phyloP scores from a whole-genome alignment of 495 filamentous ascomycete species.

The Pyrenula aspistea region DNA sequence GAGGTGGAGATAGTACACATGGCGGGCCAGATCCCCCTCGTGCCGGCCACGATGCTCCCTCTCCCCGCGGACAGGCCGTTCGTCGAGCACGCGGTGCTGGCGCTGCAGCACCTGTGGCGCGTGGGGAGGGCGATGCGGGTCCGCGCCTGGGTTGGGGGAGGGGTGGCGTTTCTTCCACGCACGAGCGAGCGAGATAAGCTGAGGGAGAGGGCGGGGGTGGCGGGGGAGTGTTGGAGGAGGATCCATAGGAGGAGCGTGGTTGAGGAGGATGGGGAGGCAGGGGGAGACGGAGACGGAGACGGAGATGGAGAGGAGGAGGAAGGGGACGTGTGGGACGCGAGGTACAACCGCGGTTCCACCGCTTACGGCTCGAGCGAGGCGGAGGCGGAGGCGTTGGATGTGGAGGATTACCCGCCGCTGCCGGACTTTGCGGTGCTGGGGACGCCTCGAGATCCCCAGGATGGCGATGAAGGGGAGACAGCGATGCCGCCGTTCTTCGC shows the following conservation, averaged over 20 bases:
- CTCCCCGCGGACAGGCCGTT: slow-evolving; percentile 3
- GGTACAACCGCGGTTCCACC: slow-evolving; percentile 32
- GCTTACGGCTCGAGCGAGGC: slow-evolving; percentile 8
- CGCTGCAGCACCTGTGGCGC: slow-evolving; percentile 83
- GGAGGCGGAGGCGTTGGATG: slow-evolving; percentile 3
- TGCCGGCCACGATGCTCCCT: slow-evolving; percentile 68
- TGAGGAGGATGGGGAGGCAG: no score
- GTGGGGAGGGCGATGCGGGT: slow-evolving; percentile 65
- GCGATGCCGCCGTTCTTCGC: slow-evolving; percentile 53
- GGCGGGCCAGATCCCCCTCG: slow-evolving; percentile 84
- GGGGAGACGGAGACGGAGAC: slow-evolving; percentile 7
- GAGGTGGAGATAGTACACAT: slow-evolving; percentile 41
- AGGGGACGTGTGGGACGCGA: slow-evolving; percentile 64
- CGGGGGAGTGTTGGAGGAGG: slow-evolving; percentile 38
- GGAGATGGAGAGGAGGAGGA: slow-evolving; percentile 31
- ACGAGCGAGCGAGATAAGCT: slow-evolving; percentile 12
- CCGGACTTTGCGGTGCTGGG: slow-evolving; percentile 21
- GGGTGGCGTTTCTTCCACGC: slow-evolving; percentile 49
- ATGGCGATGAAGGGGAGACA: background rate
- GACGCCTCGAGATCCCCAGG: background rate
- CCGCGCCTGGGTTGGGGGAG: slow-evolving; percentile 55
- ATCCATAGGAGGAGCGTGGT: no score
- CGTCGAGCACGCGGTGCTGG: slow-evolving; percentile 39
- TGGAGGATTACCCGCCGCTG: slow-evolving; percentile 6
- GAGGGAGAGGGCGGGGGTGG: slow-evolving; percentile 22